Conservation (phyloP, 164 flowering plant species). For the Houttuynia cordata region DNA sequence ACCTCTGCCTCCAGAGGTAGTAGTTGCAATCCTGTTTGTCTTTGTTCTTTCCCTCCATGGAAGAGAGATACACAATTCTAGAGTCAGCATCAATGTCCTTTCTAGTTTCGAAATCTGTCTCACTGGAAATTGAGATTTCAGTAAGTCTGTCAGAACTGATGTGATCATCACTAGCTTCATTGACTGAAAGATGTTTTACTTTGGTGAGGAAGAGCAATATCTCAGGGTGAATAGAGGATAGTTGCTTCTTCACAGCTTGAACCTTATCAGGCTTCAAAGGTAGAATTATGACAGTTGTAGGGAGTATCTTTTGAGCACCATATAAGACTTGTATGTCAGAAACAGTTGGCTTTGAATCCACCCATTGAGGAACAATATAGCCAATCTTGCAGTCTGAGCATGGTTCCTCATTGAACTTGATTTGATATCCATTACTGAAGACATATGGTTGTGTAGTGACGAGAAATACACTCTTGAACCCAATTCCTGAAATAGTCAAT, state of each 20-base stretch:
- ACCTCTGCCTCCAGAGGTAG: conserved; percentile 56
- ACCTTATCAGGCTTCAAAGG: conserved; percentile 43
- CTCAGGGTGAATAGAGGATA: conserved; percentile 43
- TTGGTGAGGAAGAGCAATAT: conserved; percentile 40
- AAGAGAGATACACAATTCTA: conserved; percentile 31
- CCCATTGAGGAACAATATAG: conserved; percentile 54
- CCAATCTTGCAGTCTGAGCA: conserved; percentile 28
- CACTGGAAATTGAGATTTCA: conserved; percentile 36
- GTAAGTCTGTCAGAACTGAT: conserved; percentile 23
- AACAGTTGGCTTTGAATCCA: conserved; percentile 26
- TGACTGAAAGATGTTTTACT: conserved; percentile 39
- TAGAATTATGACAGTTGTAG: conserved; percentile 30
- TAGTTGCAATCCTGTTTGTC: conserved; percentile 25
- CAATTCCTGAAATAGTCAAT: conserved; percentile 27
- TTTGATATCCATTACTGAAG: conserved; percentile 53
- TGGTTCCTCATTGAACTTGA: conserved; percentile 36
- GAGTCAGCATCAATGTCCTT: conserved; percentile 52
- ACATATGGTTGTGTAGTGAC: conserved; percentile 34
- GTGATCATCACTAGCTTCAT: conserved; percentile 20
- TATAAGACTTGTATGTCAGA: conserved; percentile 19
- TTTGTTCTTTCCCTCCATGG: conserved; percentile 17
- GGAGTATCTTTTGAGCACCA: conserved; percentile 11
- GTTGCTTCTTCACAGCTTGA: conserved; percentile 33
- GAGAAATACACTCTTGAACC: conserved; percentile 55
- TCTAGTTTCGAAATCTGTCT: conserved; percentile 27